Percentiles rank a stretch among this genome's conserved stretches.
These are phyloP conservation scores for Fusarium udum DNA, from an alignment of 2,329 filamentous ascomycete species.

Conservation along the genomic window DNA sequence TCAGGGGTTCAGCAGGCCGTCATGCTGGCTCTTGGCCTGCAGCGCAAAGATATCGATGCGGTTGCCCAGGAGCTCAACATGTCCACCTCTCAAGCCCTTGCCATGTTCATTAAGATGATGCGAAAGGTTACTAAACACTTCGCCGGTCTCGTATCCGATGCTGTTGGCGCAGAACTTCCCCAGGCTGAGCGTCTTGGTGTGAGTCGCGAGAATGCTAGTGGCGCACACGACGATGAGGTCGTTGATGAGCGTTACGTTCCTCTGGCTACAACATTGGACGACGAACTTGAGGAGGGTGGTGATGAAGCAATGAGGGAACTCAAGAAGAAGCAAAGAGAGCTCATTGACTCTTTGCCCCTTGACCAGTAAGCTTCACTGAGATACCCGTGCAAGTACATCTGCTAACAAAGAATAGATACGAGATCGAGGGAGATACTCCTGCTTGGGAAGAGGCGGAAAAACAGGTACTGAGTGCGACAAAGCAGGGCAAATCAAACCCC, in stretches of 20 bases:
- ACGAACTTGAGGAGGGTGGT: conserved; percentile 86
- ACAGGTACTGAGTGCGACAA: conserved; percentile 69
- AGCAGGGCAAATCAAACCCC: conserved; percentile 64
- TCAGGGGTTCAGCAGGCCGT: conserved; percentile 87
- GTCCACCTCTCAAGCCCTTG: conserved; percentile 80
- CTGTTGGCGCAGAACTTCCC: conserved; percentile 74
- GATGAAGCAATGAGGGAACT: conserved; percentile 77
- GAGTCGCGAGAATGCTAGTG: conserved; percentile 66
- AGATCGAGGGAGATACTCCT: conserved; percentile 69
- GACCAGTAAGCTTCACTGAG: conserved; percentile 63
- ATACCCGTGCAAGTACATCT: not conserved
- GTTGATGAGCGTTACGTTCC: conserved; percentile 74
- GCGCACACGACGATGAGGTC: conserved; percentile 75
- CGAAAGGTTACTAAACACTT: conserved; percentile 87
- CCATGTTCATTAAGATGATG: conserved; percentile 97
- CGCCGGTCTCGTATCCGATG: conserved; percentile 76
- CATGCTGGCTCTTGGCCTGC: conserved; percentile 88
- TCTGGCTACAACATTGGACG: conserved; percentile 75
- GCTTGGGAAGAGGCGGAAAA: conserved; percentile 79
- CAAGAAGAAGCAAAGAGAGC: conserved; percentile 81
- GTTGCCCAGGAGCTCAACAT: conserved; percentile 82
- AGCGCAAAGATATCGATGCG: conserved; percentile 85
- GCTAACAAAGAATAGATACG: conserved; percentile 59
- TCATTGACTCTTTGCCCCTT: conserved; percentile 90
- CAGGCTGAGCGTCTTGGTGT: conserved; percentile 65